These are phyloP conservation scores for Ganoderma meredithae DNA, from an alignment of 1,284 basidiomycete species.

Conservation along the genomic window DNA sequence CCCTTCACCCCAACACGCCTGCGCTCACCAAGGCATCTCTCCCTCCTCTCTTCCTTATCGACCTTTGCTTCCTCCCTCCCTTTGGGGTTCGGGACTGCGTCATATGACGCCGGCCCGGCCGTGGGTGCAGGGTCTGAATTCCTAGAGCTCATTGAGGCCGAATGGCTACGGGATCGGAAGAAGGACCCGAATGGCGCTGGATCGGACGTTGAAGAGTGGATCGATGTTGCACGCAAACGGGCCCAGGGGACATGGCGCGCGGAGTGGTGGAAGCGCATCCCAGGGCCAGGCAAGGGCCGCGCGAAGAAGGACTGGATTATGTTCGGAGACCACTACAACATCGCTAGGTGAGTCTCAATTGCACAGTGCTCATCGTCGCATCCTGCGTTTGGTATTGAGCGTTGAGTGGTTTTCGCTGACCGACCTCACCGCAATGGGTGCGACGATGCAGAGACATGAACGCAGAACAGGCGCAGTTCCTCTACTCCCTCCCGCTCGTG, in stretches of 20 bases:
- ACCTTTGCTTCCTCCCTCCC: slow-evolving; percentile 16
- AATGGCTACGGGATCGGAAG: slow-evolving; percentile 47
- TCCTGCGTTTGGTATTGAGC: not conserved
- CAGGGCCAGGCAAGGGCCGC: slow-evolving; percentile 43
- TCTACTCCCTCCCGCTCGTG: slow-evolving; percentile 73
- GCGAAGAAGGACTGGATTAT: slow-evolving; percentile 74
- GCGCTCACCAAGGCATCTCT: slow-evolving; percentile 16
- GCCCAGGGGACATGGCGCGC: slow-evolving; percentile 44
- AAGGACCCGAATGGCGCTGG: slow-evolving; percentile 39
- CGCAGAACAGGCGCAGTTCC: slow-evolving; percentile 67
- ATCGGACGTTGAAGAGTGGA: slow-evolving; percentile 53
- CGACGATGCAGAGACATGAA: slow-evolving; percentile 55
- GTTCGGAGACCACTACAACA: slow-evolving; percentile 76
- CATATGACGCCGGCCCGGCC: slow-evolving; percentile 39
- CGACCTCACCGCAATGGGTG: slow-evolving; percentile 12
- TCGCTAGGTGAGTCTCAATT: slow-evolving; percentile 59
- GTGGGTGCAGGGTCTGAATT: slow-evolving; percentile 58
- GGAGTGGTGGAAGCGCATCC: slow-evolving; percentile 55
- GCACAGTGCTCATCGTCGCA: not conserved
- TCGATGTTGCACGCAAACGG: slow-evolving; percentile 47
- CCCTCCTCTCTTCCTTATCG: slow-evolving; percentile 19
- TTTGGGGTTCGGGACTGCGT: slow-evolving; percentile 14
- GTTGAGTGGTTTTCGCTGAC: not conserved
- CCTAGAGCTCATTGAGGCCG: slow-evolving; percentile 53
- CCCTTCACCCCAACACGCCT: slow-evolving; percentile 27